Evolutionary conservation across 2,329 filamentous ascomycete genomes (phyloP).

Genomic region (Trichoderma sp.): DNA sequence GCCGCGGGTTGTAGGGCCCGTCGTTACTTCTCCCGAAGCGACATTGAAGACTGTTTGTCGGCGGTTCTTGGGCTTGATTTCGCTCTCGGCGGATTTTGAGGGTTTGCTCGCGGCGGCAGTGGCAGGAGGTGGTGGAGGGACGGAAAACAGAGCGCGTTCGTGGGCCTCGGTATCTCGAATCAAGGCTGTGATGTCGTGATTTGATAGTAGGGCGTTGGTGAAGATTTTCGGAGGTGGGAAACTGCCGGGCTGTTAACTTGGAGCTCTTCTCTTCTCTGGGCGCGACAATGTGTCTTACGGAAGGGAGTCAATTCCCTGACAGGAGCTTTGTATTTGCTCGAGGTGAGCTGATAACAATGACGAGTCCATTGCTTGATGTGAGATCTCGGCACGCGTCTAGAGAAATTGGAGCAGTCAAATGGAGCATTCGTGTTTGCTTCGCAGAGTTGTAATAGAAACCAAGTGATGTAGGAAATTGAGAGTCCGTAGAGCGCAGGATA

Average conservation of each 20-base stretch:
- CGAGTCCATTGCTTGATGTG: constrained; percentile 4
- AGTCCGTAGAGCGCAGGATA: background rate
- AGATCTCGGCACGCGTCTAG: background rate
- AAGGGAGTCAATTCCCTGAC: constrained; percentile 70
- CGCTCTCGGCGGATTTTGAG: background rate
- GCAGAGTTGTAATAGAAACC: background rate
- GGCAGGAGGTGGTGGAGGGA: constrained; percentile 64
- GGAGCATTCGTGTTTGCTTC: background rate
- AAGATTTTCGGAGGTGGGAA: constrained; percentile 93
- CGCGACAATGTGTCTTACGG: constrained; percentile 52
- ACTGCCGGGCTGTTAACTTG: constrained; percentile 42
- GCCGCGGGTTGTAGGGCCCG: constrained; percentile 47
- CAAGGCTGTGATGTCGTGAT: constrained; percentile 87
- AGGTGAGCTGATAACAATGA: constrained; percentile 66
- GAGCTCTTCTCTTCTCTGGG: background rate
- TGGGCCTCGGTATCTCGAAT: constrained; percentile 95
- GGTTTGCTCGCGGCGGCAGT: constrained; percentile 37
- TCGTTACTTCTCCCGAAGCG: constrained; percentile 60
- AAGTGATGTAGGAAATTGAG: background rate
- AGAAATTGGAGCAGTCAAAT: background rate
- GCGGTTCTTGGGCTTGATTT: constrained; percentile 35
- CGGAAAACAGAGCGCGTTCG: constrained; percentile 91
- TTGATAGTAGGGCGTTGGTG: constrained; percentile 84
- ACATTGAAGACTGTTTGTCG: constrained; percentile 67
- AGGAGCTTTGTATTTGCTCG: constrained; percentile 75